Evolutionary conservation across 2,329 filamentous ascomycete genomes (phyloP), one percentile per base, ranked within the genome.

Genomic region (Colletotrichum endophyticum): DNA sequence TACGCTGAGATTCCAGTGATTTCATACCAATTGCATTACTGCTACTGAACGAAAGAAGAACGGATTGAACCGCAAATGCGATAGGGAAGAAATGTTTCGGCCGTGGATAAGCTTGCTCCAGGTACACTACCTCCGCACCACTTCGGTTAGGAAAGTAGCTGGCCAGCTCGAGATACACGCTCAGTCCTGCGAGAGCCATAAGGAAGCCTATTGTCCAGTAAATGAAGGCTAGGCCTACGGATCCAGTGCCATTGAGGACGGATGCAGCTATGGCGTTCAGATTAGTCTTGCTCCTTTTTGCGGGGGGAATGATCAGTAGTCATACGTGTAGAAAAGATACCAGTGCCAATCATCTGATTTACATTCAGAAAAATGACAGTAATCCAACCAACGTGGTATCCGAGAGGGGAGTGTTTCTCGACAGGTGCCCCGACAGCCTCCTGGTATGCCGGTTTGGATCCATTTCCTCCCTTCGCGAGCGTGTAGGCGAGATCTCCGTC

Each of bases 141-240:
- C 91, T 93, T 12, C 92, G 89, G 80, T 90, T 94, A 0, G 92
- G 92, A 74, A 94, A 94, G 77, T 92, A 94, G 1, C 91, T 87
- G 0, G 92, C 89, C 16, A 91, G 90, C 79, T 94, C 93, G 9
- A 94, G 88, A 72, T 94, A 94, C 0, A 93, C 88, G 0, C 87
- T 84, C 3, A 93, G 86, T 1, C 89, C 89, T 3, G 90, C 87
- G 1, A 87, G 81, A 0, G 92, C 89, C 67, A 92, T 90, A 30
- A 94, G 57, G 70, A 90, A 90, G 5, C 93, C 93, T 15, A 94
- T 86, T 3, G 89, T 82, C 92, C 93, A 94, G 83, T 91, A 94
- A 16, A 94, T 87, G 71, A 94, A 83, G 36, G 88, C 86, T 3
- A 94, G 82, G 1, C 92, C 93, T 8, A 94, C 87, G 0, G 92